phyloP scores from a whole-genome alignment of 2,329 filamentous ascomycete genomes.

The Balansia obtecta region DNA sequence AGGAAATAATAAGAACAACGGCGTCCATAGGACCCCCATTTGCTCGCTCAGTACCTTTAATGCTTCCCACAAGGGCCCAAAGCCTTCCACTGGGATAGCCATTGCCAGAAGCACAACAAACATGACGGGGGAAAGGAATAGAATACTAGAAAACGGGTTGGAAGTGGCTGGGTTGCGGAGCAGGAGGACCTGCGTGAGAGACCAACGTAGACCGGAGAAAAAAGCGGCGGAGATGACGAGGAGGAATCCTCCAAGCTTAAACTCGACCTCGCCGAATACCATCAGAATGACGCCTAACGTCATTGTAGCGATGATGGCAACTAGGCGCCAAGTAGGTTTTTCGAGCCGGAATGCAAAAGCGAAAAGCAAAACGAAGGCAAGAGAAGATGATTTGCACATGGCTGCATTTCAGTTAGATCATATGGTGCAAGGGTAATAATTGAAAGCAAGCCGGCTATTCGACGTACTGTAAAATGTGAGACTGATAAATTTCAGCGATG shows the following conservation, averaged over 20 bases:
- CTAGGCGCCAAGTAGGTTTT: conserved; percentile 71
- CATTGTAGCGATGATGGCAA: conserved; percentile 83
- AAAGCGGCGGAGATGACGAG: conserved; percentile 90
- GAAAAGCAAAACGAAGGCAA: conserved; percentile 90
- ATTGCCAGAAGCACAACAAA: conserved; percentile 71
- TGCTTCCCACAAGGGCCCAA: conserved; percentile 53
- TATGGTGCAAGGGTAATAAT: background rate
- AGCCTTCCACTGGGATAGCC: conserved; percentile 76
- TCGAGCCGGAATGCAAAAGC: conserved; percentile 91
- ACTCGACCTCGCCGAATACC: conserved; percentile 90
- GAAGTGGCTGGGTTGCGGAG: conserved; percentile 88
- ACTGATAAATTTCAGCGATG: conserved; percentile 88
- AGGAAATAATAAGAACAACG: conserved; percentile 74
- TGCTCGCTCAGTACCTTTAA: conserved; percentile 49
- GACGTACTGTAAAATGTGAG: conserved; percentile 83
- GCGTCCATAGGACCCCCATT: conserved; percentile 55
- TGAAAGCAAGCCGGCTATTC: background rate
- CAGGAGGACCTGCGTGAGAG: conserved; percentile 91
- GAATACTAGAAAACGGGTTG: conserved; percentile 94
- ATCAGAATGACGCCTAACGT: conserved; percentile 92
- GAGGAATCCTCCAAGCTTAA: conserved; percentile 74
- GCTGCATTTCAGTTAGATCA: conserved; percentile 32
- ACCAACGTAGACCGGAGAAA: conserved; percentile 95
- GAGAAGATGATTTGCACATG: conserved; percentile 96
- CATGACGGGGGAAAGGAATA: conserved; percentile 97